Evolutionary conservation across 1,139 yeast species (phyloP).

Genomic region (Hansenula sp.): DNA sequence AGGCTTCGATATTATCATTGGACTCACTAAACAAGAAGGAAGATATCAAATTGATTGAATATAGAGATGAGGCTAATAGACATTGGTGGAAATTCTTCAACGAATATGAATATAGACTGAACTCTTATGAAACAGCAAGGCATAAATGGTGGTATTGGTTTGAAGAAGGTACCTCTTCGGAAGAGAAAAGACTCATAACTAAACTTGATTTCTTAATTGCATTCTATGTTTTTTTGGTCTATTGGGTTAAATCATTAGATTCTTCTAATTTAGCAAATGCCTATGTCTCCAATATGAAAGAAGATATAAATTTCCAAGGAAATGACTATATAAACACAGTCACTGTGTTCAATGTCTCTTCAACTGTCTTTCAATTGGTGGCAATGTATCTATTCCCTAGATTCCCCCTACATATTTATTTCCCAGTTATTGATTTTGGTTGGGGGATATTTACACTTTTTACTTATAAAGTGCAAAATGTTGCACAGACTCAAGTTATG

Average conservation of each 20-base stretch:
- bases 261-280: conserved; percentile 56
- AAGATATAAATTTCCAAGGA: conserved; percentile 54
- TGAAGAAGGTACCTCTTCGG: conserved; percentile 51
- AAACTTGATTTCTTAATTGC: conserved; percentile 62
- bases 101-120: conserved; percentile 58
- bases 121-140: conserved; percentile 49
- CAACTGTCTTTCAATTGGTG: conserved; percentile 53
- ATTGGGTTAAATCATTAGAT: conserved; percentile 71
- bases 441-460: conserved; percentile 68
- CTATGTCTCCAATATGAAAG: conserved; percentile 58
- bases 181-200: conserved; percentile 46
- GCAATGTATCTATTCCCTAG: conserved; percentile 38
- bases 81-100: conserved; percentile 64
- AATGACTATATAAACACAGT: conserved; percentile 62
- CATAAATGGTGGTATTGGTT: conserved; percentile 67
- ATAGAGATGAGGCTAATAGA: conserved; percentile 49
- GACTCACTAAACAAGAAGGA: not conserved
- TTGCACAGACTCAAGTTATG: conserved; percentile 48
- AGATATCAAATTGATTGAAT: conserved; percentile 15
- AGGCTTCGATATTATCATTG: not conserved
- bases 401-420: conserved; percentile 51
- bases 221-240: conserved; percentile 56
- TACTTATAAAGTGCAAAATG: conserved; percentile 42
- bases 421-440: conserved; percentile 52
- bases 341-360: conserved; percentile 55